phyloP scores from a whole-genome alignment of 495 filamentous ascomycete species.

The Amphirosellinia nigrospora region DNA sequence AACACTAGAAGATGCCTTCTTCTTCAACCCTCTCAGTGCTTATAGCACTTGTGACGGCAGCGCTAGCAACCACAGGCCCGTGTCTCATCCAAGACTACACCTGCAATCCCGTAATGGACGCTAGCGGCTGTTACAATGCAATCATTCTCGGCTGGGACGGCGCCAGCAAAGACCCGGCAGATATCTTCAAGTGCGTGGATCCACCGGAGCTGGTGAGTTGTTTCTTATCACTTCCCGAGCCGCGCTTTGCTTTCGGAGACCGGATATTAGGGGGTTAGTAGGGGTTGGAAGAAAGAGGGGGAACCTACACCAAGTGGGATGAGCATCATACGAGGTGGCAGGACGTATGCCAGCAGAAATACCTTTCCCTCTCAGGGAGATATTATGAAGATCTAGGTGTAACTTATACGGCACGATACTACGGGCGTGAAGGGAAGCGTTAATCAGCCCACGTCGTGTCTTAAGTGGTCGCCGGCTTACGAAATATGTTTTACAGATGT shows the following conservation, averaged over 20 bases:
- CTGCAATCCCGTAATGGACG: constrained; percentile 20
- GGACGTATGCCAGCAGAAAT: neutral
- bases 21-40: neutral
- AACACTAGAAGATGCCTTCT: neutral
- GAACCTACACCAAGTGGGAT: neutral
- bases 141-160: constrained; percentile 20
- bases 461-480: constrained; percentile 6
- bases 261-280: neutral
- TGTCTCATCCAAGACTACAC: constrained; percentile 15
- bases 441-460: neutral
- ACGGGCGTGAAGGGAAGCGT: neutral
- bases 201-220: constrained; percentile 19
- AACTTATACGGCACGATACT: neutral
- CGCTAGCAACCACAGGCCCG: constrained; percentile 16
- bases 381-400: neutral
- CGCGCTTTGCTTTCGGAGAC: neutral
- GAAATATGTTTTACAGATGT: constrained; percentile 3
- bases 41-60: neutral
- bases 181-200: constrained; percentile 23
- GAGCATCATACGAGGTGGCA: neutral
- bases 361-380: neutral
- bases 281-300: neutral
- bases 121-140: constrained; percentile 13
- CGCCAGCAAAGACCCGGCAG: constrained; percentile 15
- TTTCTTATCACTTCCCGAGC: neutral